These are phyloP conservation scores for Colletotrichum endophyticum DNA, from an alignment of 2,329 filamentous ascomycete genomes.

Conservation along the genomic window DNA sequence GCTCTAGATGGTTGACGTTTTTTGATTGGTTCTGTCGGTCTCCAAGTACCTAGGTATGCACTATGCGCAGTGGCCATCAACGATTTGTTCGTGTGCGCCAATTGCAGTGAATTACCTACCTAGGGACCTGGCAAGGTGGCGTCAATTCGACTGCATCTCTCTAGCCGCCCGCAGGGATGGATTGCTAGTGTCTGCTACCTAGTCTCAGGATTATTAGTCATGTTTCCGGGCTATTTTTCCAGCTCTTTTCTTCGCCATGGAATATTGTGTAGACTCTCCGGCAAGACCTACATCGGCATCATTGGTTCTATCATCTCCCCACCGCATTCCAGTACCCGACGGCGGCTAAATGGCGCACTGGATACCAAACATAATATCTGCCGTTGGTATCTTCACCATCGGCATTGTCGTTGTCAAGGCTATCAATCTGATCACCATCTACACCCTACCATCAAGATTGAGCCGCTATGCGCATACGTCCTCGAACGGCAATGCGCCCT, in stretches of 20 bases:
- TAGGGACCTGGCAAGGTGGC: background rate
- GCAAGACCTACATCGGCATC: background rate
- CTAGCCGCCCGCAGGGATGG: background rate
- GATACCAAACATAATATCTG: background rate
- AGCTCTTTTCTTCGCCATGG: background rate
- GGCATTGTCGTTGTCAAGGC: background rate
- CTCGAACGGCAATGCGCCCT: background rate
- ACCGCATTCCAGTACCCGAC: background rate
- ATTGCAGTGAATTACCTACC: background rate
- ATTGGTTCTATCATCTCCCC: background rate
- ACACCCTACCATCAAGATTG: background rate
- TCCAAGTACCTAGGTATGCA: background rate
- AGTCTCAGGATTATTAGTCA: background rate
- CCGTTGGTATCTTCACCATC: background rate
- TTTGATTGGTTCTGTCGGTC: background rate
- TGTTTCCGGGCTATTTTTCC: background rate
- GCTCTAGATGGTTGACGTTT: background rate
- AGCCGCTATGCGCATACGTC: background rate
- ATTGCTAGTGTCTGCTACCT: background rate
- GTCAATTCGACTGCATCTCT: background rate
- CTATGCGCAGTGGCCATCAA: background rate
- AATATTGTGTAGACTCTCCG: fast-evolving
- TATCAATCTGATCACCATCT: background rate
- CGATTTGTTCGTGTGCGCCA: background rate
- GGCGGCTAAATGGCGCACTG: background rate